Base-by-base conservation (phyloP, 768 basidiomycete genomes). In the Auricularia sp. region DNA sequence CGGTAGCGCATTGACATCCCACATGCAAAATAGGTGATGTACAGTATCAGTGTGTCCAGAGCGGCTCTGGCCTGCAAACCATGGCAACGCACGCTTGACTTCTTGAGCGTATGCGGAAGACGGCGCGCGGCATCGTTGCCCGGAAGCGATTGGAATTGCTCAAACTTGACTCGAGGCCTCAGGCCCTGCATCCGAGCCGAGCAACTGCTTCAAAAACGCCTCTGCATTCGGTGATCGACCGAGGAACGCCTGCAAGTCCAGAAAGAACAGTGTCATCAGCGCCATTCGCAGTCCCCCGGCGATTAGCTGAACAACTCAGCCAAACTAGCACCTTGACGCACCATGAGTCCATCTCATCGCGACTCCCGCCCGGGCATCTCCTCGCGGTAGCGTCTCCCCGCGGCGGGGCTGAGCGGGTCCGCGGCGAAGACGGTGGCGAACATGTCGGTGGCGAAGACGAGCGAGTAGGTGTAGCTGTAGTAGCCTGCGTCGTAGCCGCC, bases 341-440 rank as follows among this genome's bases (percentile, higher is more conserved):
- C 90, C 80, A 87, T 81, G 87, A 88, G 58, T 90, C 87, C 65
- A 85, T 74, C 69, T 93, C 92, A 67, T 94, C 91, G 13, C 88
- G 82, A 67, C 86, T 89, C 34, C 89, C 90, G 33, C 92, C 90
- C 7, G 83, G 82, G 37, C 76, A 95, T 92, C 73, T 85, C 85
- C 67, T 89, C 81, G 2, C 91, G 83, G 73, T 94, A 95, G 24
- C 75, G 77, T 67, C 80, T 77, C 3, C 92, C 75, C 66, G 29
- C 29, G 10, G n/a, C n/a, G 64, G 56, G 54, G 33, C 37, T 39
- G 37, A 44, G 24, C 21, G 91, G 91, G 69, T 90, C 87, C 36
- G 79, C 77, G 70, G 89, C 87, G 78, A 94, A 94, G n/a, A 94
- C 82, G 2, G 90, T 88, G 33, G 82, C 74, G 67, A 82, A 85